Evolutionary conservation across 352 stramenopile species (phyloP), one percentile per base, ranked within the genome.

Genomic region (Phytophthora tentaculata): DNA sequence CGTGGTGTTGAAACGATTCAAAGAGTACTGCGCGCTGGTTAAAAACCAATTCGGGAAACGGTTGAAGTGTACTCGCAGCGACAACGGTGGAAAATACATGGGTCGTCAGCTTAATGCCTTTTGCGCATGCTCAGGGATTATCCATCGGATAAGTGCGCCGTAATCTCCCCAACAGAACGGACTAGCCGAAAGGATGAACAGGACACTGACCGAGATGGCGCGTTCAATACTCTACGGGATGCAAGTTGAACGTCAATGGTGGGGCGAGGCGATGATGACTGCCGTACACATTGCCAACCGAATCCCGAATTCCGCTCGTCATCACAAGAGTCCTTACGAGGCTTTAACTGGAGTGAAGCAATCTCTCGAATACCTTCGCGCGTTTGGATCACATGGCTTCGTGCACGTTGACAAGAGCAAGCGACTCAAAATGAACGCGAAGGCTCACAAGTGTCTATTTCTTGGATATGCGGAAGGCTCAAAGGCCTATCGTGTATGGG

Each of bases 121-220:
- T 53, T 53, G 47, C 23, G 23, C 23, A 3, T 3, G 13, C 8
- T 3, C n/a, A 9, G 47, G 23, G 5, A 35, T 53, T 19, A 8
- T 53, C 8, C 47, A 53, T 35, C 47, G 35, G 22, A 53, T 22
- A 20, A 37, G 47, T 53, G 20, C 47, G 10, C 19, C 47, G 10
- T 53, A 53, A 8, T 32, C 47, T 8, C 47, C 47, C 5, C 47
- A 53, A 16, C 47, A 37, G n/a, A 53, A 53, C n/a, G 19, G 47
- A 32, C 8, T 24, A 16, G 47, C 5, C 5, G 47, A 32, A 22
- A 20, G 47, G 35, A 53, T 4, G 26, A 32, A 4, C 19, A 20
- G 23, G 10, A 53, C 47, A 4, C 10, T 53, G 23, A 19, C 19
- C n/a, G 20, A 53, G 22, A 53, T 53, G 19, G 16, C 23, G 5